These are phyloP conservation scores for Brassica napus DNA, from an alignment of 345 rosid genomes.

Conservation along the genomic window DNA sequence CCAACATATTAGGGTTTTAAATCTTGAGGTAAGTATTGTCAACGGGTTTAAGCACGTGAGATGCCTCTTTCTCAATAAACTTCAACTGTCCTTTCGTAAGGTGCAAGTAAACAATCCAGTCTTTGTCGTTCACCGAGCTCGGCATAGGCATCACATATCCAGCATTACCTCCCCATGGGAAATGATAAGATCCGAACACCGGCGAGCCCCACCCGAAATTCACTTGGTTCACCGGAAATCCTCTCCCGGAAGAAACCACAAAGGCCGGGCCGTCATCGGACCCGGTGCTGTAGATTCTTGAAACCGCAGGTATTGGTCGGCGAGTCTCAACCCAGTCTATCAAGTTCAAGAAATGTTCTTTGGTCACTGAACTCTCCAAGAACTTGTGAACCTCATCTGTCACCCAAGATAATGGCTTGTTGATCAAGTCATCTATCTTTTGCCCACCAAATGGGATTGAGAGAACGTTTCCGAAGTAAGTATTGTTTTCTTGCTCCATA, in stretches of 20 bases:
- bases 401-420: constrained; percentile 56
- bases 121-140: constrained; percentile 43
- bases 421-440: constrained; percentile 37
- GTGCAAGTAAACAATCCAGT: constrained; percentile 58
- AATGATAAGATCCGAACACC: constrained; percentile 51
- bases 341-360: constrained; percentile 69
- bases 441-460: constrained; percentile 60
- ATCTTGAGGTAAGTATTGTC: constrained; percentile 42
- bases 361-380: constrained; percentile 39
- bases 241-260: constrained; percentile 75
- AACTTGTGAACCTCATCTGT: constrained; percentile 54
- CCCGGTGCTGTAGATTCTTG: constrained; percentile 51
- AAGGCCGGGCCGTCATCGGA: constrained; percentile 55
- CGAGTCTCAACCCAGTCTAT: constrained; percentile 78
- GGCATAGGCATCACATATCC: constrained; percentile 68
- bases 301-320: constrained; percentile 52
- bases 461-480: constrained; percentile 55
- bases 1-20: background rate
- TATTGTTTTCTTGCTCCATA: constrained; percentile 10
- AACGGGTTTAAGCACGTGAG: constrained; percentile 47
- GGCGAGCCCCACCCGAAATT: constrained; percentile 63
- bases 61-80: constrained; percentile 45
- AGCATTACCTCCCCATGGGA: constrained; percentile 54
- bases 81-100: constrained; percentile 44
- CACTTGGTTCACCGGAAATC: constrained; percentile 49